Evolutionary conservation across 2,329 filamentous ascomycete genomes (phyloP).

Genomic region (Amauroascus verrucosus): DNA sequence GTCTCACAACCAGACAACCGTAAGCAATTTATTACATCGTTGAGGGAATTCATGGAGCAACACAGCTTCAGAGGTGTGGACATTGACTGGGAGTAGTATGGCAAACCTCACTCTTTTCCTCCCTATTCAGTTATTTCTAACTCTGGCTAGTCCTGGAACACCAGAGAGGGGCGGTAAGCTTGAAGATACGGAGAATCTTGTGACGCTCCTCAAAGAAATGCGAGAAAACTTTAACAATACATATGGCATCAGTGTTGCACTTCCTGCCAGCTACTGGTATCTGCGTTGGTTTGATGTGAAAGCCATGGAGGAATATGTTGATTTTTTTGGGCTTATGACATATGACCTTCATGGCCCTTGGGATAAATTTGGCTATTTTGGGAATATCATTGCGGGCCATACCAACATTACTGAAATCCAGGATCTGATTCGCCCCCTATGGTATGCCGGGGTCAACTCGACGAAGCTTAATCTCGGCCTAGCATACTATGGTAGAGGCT

Average conservation of each 20-base stretch:
- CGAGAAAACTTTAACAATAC: constrained; percentile 2
- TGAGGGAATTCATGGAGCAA: constrained; percentile 3
- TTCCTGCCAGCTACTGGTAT: constrained; percentile 18
- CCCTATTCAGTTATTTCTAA: background rate
- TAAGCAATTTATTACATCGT: background rate
- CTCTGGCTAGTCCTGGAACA: background rate
- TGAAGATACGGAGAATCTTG: constrained; percentile 12
- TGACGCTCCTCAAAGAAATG: constrained; percentile 12
- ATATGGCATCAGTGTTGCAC: constrained; percentile 13
- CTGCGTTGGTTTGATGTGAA: constrained; percentile 21
- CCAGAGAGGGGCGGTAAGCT: background rate
- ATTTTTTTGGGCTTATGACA: constrained; percentile 24
- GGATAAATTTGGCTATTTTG: constrained; percentile 18
- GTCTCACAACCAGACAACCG: background rate
- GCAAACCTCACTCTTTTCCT: background rate
- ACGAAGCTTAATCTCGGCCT: constrained; percentile 20
- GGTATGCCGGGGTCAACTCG: constrained; percentile 20
- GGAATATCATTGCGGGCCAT: constrained; percentile 9
- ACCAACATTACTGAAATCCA: constrained; percentile 22
- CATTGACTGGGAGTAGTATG: constrained; percentile 18
- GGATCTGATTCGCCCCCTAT: constrained; percentile 23
- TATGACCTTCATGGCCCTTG: constrained; percentile 24
- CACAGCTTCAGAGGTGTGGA: constrained; percentile 15
- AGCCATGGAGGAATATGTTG: constrained; percentile 17
- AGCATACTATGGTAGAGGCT: constrained; percentile 23